Evolutionary conservation across 2,329 filamentous ascomycete species (phyloP).

Genomic region (Claviceps sp.): DNA sequence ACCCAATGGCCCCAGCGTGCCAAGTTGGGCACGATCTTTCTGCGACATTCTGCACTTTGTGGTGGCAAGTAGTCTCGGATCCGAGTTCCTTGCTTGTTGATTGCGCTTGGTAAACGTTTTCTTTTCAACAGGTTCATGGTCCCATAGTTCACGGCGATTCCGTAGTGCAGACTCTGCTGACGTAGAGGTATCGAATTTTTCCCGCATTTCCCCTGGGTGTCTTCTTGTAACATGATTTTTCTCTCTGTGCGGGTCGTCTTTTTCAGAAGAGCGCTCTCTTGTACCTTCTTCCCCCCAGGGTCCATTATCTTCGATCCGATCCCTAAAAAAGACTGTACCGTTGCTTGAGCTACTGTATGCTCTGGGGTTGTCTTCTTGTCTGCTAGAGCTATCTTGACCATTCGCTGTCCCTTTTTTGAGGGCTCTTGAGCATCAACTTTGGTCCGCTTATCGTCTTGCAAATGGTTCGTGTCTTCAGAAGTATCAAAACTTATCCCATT

Average conservation of each 20-base stretch:
- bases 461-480: slow-evolving; percentile 2
- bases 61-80: neutral
- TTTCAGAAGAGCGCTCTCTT: neutral
- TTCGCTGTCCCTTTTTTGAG: neutral
- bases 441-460: neutral
- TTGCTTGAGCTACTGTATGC: neutral
- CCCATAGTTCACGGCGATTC: neutral
- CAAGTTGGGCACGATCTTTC: neutral
- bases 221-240: neutral
- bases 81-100: neutral
- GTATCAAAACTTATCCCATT: slow-evolving; percentile 19
- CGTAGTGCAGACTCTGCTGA: neutral
- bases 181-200: neutral
- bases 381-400: neutral
- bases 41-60: neutral
- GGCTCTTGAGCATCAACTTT: neutral
- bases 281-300: neutral
- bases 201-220: neutral
- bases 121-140: neutral
- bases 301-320: neutral
- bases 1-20: slow-evolving; percentile 3
- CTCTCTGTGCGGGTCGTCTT: no score
- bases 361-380: neutral
- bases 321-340: slow-evolving; percentile 4
- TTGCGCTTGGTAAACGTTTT: neutral